Conservation (phyloP, 2,329 filamentous ascomycete species). For the Penicillium concentricum region DNA sequence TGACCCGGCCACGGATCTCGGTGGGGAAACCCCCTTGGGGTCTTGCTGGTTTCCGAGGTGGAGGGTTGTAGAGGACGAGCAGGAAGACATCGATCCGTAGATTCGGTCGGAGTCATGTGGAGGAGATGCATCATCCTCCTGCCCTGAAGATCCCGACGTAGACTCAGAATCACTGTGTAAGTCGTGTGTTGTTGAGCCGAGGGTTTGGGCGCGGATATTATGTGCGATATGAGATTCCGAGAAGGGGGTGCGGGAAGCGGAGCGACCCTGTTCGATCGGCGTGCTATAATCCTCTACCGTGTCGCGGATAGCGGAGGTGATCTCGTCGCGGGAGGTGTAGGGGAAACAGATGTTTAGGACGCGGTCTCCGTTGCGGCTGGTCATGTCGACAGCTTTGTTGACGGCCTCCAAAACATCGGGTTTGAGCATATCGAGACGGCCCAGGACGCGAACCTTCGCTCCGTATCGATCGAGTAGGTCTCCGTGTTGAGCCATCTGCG, state of each 20-base stretch:
- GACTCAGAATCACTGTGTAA: conserved; percentile 51
- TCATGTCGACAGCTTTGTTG: conserved; percentile 81
- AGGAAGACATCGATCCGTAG: conserved; percentile 38
- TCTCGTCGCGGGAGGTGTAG: conserved; percentile 94
- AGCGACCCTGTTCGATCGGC: conserved; percentile 54
- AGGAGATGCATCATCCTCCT: conserved; percentile 44
- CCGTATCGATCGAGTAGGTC: conserved; percentile 92
- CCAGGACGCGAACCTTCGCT: conserved; percentile 79
- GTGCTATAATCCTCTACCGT: conserved; percentile 85
- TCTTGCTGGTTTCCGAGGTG: conserved; percentile 32
- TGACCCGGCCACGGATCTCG: conserved; percentile 27
- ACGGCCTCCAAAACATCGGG: conserved; percentile 86
- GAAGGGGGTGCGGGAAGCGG: conserved; percentile 63
- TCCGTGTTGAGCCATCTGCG: conserved; percentile 88
- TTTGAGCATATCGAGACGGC: conserved; percentile 78
- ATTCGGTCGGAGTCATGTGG: conserved; percentile 24
- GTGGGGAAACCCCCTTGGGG: conserved; percentile 37
- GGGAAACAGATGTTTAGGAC: conserved; percentile 95
- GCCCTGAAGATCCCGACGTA: conserved; percentile 41
- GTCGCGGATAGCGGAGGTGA: conserved; percentile 81
- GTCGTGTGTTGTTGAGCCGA: conserved; percentile 31
- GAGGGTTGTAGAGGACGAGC: conserved; percentile 52
- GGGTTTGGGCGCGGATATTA: conserved; percentile 71
- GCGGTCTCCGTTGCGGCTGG: conserved; percentile 76
- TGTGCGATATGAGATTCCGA: conserved; percentile 84